Conservation (phyloP, 148 eudicot species). For the Arctostaphylos glauca region DNA sequence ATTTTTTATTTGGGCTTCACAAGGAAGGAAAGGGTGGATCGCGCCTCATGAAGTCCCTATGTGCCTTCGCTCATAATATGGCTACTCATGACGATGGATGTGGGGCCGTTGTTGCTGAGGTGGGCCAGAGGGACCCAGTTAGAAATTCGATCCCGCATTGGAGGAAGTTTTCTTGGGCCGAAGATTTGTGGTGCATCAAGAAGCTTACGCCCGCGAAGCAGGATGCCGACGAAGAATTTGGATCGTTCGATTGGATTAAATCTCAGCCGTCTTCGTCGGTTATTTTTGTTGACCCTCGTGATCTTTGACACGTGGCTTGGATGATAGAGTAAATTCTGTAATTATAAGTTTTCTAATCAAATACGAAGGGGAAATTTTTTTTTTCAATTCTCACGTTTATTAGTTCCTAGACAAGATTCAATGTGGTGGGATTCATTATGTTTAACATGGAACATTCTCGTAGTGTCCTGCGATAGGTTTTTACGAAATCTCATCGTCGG, state of each 20-base stretch:
- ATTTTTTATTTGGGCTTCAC: conserved; percentile 73
- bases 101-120: conserved; percentile 76
- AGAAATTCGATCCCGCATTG: conserved; percentile 70
- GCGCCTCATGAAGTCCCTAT: conserved; percentile 66
- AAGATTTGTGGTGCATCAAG: conserved; percentile 87
- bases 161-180: conserved; percentile 72
- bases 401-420: too few relatives aligned
- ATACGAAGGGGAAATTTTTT: background rate
- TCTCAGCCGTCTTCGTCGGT: conserved; percentile 27
- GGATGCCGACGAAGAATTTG: conserved; percentile 15
- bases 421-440: too few relatives aligned
- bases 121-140: conserved; percentile 65
- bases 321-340: background rate
- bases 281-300: conserved; percentile 70
- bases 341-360: background rate
- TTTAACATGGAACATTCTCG: too few relatives aligned
- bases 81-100: conserved; percentile 57
- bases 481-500: too few relatives aligned
- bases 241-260: conserved; percentile 43
- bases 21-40: conserved; percentile 69
- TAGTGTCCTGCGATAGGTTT: too few relatives aligned
- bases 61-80: conserved; percentile 71
- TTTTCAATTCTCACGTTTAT: too few relatives aligned
- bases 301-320: conserved; percentile 33
- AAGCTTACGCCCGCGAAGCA: conserved; percentile 31